phyloP scores from a whole-genome alignment of 139 green algal genomes.

The Nannochloris sp. region DNA sequence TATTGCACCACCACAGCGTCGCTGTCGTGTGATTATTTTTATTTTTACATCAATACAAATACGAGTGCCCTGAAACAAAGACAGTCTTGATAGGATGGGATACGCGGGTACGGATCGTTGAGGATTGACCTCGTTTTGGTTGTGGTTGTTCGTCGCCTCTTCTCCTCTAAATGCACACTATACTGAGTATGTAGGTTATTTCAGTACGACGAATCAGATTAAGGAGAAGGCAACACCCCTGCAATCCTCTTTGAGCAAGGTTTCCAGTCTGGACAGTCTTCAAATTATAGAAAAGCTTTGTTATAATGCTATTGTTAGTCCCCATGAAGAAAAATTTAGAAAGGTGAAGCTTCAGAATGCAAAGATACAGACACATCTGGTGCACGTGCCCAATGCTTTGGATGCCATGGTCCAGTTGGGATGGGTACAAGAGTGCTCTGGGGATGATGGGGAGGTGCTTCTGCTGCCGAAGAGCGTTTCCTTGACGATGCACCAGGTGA shows the following conservation, averaged over 20 bases:
- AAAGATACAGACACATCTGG: constrained; percentile 21
- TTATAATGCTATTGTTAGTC: constrained; percentile 17
- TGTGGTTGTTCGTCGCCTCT: no score
- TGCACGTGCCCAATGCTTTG: constrained; percentile 18
- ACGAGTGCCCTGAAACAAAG: no score
- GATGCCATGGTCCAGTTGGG: constrained; percentile 22
- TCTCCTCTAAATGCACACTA: no score
- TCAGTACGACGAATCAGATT: constrained; percentile 14
- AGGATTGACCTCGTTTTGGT: no score
- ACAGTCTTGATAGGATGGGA: no score
- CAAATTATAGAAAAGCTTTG: constrained; percentile 28
- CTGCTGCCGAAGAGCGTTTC: constrained; percentile 10
- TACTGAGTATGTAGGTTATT: constrained; percentile 9
- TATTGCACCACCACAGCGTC: no score
- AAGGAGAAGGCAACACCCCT: constrained; percentile 14
- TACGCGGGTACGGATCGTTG: no score
- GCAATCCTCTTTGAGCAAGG: neutral
- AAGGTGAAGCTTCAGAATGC: constrained; percentile 20
- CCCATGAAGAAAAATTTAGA: constrained; percentile 20
- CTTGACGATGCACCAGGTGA: constrained; percentile 29
- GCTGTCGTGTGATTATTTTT: no score
- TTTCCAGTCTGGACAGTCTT: constrained; percentile 1
- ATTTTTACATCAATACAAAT: no score
- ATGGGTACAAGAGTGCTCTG: constrained; percentile 21
- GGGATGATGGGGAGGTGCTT: constrained; percentile 17